Evolutionary conservation across 805 yeast genomes (phyloP).

Genomic region (Wickerhamiella slavikovae): DNA sequence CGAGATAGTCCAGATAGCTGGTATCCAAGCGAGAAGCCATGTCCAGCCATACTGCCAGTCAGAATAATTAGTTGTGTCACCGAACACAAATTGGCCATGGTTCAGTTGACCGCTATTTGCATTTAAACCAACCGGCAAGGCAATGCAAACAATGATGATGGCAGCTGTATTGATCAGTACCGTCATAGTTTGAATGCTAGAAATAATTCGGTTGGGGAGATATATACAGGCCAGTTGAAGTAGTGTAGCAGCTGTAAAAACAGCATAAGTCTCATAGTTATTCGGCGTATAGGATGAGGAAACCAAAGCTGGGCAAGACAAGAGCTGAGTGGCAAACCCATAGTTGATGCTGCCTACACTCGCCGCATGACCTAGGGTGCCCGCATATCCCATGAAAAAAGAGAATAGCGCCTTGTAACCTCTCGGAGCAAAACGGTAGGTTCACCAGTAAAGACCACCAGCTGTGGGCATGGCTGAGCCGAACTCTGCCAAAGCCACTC

Average conservation of each 20-base stretch:
- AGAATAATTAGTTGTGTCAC: conserved; percentile 28
- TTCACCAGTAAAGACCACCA: conserved; percentile 56
- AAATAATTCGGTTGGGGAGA: conserved; percentile 33
- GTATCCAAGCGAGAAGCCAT: conserved; percentile 33
- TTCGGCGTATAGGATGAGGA: conserved; percentile 30
- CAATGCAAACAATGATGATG: conserved; percentile 36
- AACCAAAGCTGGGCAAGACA: conserved; percentile 18
- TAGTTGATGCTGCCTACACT: conserved; percentile 50
- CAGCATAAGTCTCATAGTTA: conserved; percentile 36
- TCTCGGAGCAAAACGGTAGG: conserved; percentile 44
- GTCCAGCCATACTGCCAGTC: conserved; percentile 46
- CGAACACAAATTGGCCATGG: conserved; percentile 33
- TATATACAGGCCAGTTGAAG: conserved; percentile 34
- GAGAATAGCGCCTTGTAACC: conserved; percentile 30
- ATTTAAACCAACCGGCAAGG: conserved; percentile 35
- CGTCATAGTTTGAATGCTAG: conserved; percentile 39
- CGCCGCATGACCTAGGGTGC: conserved; percentile 44
- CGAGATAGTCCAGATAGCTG: conserved; percentile 30
- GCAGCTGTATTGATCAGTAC: conserved; percentile 32
- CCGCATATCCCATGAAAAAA: conserved; percentile 45
- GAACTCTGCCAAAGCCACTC: conserved; percentile 41
- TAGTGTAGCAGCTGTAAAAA: conserved; percentile 40
- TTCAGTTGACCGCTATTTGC: conserved; percentile 20
- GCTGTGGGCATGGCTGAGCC: conserved; percentile 56
- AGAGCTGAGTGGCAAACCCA: conserved; percentile 25